Evolutionary conservation across 805 yeast species (phyloP), one percentile per base, ranked within the genome.

Genomic region (Suhomyces pyralidae): DNA sequence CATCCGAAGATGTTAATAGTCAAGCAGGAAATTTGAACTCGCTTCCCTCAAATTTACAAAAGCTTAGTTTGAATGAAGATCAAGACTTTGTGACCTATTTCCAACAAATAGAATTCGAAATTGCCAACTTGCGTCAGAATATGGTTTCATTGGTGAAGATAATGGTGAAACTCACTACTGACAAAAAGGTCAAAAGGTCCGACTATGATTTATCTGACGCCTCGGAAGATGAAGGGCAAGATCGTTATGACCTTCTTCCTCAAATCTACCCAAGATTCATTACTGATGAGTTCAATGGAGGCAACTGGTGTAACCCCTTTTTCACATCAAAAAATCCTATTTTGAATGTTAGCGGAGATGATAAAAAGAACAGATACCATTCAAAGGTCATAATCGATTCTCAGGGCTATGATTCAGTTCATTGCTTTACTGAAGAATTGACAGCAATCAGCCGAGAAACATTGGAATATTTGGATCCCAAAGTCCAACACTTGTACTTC

Each of bases 291-390:
- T 87, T 84, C 64, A 84, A 84, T 58, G 93, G 91, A 15, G 93
- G 92, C n/a, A 84, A 85, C 55, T 87, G 91, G 86, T 79, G 81
- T 46, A 86, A 86, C 60, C 89, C 88, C 24, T 85, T 85, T 58
- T 80, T 82, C 57, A 64, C 75, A 44, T 61, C 74, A 46, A 58
- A 60, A 34, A 74, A 70, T 47, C 61, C 67, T 7, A 70, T 70
- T 20, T 65, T 73, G 36, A 76, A 73, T 58, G 69, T 68, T 26
- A 71, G 78, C 58, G 79, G 79, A 2, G 77, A 74, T 55, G 77
- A 74, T 26, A 63, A 73, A 51, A 76, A 75, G 49, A 74, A 68
- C 55, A 65, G 67, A 42, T 67, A 68, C 49, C 78, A 73, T 46
- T 73, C 75, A 40, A 81, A 80, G 55, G 63, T 77, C 1, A 66